A percentile compares a stretch with the other conserved stretches of the same genome.
phyloP scores from a whole-genome alignment of 352 stramenopile species.

The Pythium monospermum region DNA sequence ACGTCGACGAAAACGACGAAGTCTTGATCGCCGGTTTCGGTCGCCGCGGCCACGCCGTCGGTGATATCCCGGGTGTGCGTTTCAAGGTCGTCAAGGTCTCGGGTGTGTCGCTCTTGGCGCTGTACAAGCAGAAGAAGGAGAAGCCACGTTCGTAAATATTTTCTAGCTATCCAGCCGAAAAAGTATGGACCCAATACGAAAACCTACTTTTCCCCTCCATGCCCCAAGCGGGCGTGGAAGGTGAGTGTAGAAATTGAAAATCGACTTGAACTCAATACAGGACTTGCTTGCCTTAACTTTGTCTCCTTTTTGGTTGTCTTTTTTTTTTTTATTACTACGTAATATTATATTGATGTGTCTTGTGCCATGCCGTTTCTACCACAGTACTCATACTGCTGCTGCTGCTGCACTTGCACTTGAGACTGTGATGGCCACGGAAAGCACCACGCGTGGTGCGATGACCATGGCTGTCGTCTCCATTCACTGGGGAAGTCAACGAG shows the following conservation, averaged over 20 bases:
- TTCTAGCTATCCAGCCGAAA: background rate
- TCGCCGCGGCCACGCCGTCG: constrained; percentile 98
- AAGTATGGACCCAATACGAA: too few relatives aligned
- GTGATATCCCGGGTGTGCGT: constrained; percentile 99
- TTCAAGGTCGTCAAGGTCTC: constrained; percentile 99
- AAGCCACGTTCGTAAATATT: constrained; percentile 96
- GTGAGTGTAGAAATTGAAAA: background rate
- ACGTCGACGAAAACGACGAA: constrained; percentile 99
- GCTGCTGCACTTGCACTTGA: too few relatives aligned
- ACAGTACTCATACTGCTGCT: too few relatives aligned
- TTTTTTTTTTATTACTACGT: background rate
- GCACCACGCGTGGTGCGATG: too few relatives aligned
- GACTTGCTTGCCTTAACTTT: constrained; percentile 24
- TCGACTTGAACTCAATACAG: constrained; percentile 22
- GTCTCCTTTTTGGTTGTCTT: background rate
- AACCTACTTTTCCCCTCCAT: too few relatives aligned
- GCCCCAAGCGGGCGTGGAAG: too few relatives aligned
- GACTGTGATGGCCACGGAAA: too few relatives aligned
- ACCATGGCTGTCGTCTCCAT: too few relatives aligned
- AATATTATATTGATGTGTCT: too few relatives aligned
- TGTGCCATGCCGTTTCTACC: too few relatives aligned
- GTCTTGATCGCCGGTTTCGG: constrained; percentile 99
- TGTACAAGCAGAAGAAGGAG: constrained; percentile 99
- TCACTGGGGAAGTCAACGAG: too few relatives aligned
- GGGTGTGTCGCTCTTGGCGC: constrained; percentile 97